These are phyloP conservation scores for Sporobolomyces phaffii DNA, from an alignment of 768 basidiomycete species.

Conservation along the genomic window DNA sequence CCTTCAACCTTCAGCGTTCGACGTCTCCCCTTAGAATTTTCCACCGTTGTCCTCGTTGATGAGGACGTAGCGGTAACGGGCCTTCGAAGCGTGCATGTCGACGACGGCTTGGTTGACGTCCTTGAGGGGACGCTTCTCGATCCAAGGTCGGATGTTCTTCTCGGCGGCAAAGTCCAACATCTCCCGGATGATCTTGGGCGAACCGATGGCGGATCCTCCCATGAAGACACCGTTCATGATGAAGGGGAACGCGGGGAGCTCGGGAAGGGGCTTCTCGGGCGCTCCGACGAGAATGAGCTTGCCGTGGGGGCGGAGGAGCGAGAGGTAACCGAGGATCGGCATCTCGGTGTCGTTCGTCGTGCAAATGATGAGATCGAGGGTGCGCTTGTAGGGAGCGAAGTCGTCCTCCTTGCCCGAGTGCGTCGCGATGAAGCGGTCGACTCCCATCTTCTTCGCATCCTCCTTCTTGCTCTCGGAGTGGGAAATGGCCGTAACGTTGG, in stretches of 20 bases:
- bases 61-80: constrained; percentile 52
- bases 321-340: constrained; percentile 52
- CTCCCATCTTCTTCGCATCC: constrained; percentile 58
- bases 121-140: constrained; percentile 42
- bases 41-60: constrained; percentile 38
- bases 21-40: constrained; percentile 10
- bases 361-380: constrained; percentile 49
- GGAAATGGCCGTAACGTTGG: constrained; percentile 58
- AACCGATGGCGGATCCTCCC: constrained; percentile 39
- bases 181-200: constrained; percentile 46
- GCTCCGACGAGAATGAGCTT: constrained; percentile 56
- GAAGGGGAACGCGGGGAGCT: constrained; percentile 24
- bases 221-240: constrained; percentile 26
- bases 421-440: constrained; percentile 55
- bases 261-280: constrained; percentile 37
- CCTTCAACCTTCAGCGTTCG: no score
- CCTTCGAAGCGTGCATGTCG: constrained; percentile 52
- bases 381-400: constrained; percentile 43
- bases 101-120: constrained; percentile 51
- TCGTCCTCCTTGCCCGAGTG: constrained; percentile 44
- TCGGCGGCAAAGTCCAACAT: constrained; percentile 60
- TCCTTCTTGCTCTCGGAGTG: constrained; percentile 55
- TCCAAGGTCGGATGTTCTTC: constrained; percentile 55
- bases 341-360: constrained; percentile 47
- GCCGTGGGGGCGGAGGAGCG: constrained; percentile 55